phyloP scores from a whole-genome alignment of 1,139 yeast species.

The Saccharomyces hybrid region DNA sequence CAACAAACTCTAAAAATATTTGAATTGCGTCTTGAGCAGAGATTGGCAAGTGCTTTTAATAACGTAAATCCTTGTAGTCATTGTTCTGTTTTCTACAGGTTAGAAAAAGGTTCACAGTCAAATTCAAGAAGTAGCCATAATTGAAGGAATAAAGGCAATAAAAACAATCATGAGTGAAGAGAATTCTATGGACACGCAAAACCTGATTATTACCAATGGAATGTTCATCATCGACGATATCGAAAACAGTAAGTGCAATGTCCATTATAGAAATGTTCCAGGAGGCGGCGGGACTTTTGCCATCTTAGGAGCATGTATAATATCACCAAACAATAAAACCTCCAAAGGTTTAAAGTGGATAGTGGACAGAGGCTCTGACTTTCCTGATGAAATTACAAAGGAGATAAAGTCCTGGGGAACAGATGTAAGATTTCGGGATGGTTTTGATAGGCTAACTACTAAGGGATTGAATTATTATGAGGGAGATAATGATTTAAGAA shows the following conservation, averaged over 20 bases:
- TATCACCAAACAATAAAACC: conserved; percentile 36
- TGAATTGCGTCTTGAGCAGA: too few relatives aligned
- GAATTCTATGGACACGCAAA: neutral
- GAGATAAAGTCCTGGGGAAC: conserved; percentile 56
- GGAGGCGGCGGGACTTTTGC: conserved; percentile 93
- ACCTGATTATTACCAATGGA: conserved; percentile 57
- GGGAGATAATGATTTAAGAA: conserved; percentile 48
- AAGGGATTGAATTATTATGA: conserved; percentile 72
- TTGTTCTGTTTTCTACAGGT: neutral
- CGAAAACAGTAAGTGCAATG: conserved; percentile 36
- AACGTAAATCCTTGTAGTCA: neutral
- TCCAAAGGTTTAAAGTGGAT: conserved; percentile 48
- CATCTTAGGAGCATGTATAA: conserved; percentile 62
- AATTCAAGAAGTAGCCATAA: neutral
- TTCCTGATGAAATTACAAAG: conserved; percentile 44
- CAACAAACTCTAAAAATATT: too few relatives aligned
- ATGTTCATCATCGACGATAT: conserved; percentile 92
- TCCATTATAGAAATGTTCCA: conserved; percentile 46
- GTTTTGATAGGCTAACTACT: conserved; percentile 53
- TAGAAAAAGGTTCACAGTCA: neutral
- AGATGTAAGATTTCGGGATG: conserved; percentile 49
- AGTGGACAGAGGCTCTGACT: conserved; percentile 73
- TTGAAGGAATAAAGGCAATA: neutral
- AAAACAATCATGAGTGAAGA: neutral
- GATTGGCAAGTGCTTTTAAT: too few relatives aligned